Evolutionary conservation across 805 yeast genomes (phyloP), one percentile per base, ranked within the genome.

Genomic region (Wickerhamomyces tratensis): DNA sequence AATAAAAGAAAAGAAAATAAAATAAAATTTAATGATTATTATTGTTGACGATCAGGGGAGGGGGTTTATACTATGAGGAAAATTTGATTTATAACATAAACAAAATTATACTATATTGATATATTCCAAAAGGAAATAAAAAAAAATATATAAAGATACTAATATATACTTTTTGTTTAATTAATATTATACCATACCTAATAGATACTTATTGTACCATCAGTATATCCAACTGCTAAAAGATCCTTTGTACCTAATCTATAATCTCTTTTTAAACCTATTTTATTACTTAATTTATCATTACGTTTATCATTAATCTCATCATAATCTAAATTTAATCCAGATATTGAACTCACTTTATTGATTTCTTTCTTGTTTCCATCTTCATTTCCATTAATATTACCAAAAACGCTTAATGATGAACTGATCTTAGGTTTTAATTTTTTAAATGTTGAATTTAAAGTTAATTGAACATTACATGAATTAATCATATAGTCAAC

Each of bases 211-310:
- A 78, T 62, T 4, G 76, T 62, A 3, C 82, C 82, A 47, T 78
- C 82, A 40, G 72, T 74, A 39, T 72, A 77, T 0, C 77, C 83
- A 2, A 69, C 66, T 6, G 76, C 70, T 1, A 76, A 46, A 52
- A 68, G 57, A 12, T 52, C 46, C 2, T 46, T 49, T 5, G 37
- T 31, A 0, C 54, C 37, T 7, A 49, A 41, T 29, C 50, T 49
- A 5, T 46, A 6, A 38, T 57, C 62, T 13, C 62, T 38, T 44
- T 61, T 53, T 20, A 20, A 20, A 20, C 20, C 20, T 20, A 20
- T 20, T 4, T 3, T 20, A 20, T 20, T 20, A 20, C 20, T 4
- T 20, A 20, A 12, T 46, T 43, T 4, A 48, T 31, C n/a, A 11
- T 13, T 8, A 7, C 34, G 6, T 31, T 31, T 31, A 2, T 36